Conservation (phyloP, 2,329 filamentous ascomycete species). For the Fusarium mundagurra region DNA sequence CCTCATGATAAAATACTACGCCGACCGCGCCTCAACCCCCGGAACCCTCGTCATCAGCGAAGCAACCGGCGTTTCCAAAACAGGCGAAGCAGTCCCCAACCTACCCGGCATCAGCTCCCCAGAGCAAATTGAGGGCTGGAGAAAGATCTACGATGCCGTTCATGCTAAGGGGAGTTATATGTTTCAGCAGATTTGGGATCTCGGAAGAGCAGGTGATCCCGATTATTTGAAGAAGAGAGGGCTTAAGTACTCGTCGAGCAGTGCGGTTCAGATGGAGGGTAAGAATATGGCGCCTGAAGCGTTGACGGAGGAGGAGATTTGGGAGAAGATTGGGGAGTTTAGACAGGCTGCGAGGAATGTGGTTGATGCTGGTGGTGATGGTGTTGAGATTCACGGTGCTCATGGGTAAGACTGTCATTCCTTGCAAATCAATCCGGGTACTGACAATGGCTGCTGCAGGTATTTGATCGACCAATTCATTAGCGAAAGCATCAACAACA, state of each 20-base stretch:
- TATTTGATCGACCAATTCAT: conserved; percentile 72
- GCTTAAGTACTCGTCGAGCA: conserved; percentile 42
- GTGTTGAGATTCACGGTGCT: conserved; percentile 68
- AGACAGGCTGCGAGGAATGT: conserved; percentile 65
- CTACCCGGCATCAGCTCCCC: conserved; percentile 67
- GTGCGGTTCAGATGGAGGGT: conserved; percentile 37
- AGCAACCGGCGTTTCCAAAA: conserved; percentile 55
- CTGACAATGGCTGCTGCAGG: rapidly evolving
- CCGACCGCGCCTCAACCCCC: conserved; percentile 54
- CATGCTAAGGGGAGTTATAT: conserved; percentile 70
- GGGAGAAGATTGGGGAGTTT: conserved; percentile 69
- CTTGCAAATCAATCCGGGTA: rapidly evolving
- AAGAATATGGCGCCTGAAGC: conserved; percentile 16
- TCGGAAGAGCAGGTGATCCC: conserved; percentile 59
- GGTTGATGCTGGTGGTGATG: conserved; percentile 73
- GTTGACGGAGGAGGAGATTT: conserved; percentile 73
- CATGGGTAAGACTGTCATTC: conserved; percentile 56
- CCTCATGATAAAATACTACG: conserved; percentile 54
- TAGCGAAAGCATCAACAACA: conserved; percentile 59
- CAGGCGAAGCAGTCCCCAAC: conserved; percentile 43
- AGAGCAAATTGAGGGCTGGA: conserved; percentile 69
- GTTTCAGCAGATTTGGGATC: conserved; percentile 72
- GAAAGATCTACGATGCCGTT: conserved; percentile 67
- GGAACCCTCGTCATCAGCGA: conserved; percentile 58
- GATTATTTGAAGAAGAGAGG: conserved; percentile 37